These are phyloP conservation scores for Fusarium succisae DNA, from an alignment of 2,329 filamentous ascomycete genomes.

Conservation along the genomic window DNA sequence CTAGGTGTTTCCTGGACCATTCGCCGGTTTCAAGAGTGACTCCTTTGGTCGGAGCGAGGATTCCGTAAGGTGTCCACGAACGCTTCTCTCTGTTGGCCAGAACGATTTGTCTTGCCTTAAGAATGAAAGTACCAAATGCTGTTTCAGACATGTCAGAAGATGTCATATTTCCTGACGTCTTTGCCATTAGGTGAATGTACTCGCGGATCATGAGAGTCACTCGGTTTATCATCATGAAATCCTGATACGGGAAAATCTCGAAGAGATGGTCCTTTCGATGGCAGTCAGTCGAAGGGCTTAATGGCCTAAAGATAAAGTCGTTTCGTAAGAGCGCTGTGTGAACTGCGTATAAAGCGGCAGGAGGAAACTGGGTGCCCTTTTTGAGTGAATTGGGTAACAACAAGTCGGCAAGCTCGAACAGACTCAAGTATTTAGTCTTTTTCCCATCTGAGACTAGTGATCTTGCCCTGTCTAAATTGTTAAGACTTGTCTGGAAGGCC, in stretches of 20 bases:
- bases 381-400: constrained; percentile 52
- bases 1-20: constrained; percentile 48
- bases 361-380: constrained; percentile 51
- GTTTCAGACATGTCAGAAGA: constrained; percentile 31
- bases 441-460: constrained; percentile 50
- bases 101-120: constrained; percentile 60
- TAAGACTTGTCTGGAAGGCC: constrained; percentile 59
- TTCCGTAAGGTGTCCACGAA: constrained; percentile 60
- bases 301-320: constrained; percentile 67
- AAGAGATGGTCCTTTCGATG: constrained; percentile 66
- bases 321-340: constrained; percentile 70
- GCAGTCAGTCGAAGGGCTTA: constrained; percentile 58
- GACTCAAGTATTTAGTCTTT: constrained; percentile 56
- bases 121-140: constrained; percentile 56
- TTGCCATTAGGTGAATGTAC: constrained; percentile 39
- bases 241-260: constrained; percentile 58
- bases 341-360: constrained; percentile 72
- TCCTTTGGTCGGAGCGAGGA: constrained; percentile 46
- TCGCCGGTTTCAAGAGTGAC: constrained; percentile 28
- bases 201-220: constrained; percentile 48
- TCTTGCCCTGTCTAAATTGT: constrained; percentile 58
- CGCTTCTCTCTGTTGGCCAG: constrained; percentile 60
- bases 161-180: constrained; percentile 20
- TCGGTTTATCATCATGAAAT: constrained; percentile 44
- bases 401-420: constrained; percentile 60